A percentile compares a stretch with the other conserved stretches of the same genome.
These are phyloP conservation scores for Parmelia sp. DNA, from an alignment of 495 filamentous ascomycete genomes.

Conservation along the genomic window DNA sequence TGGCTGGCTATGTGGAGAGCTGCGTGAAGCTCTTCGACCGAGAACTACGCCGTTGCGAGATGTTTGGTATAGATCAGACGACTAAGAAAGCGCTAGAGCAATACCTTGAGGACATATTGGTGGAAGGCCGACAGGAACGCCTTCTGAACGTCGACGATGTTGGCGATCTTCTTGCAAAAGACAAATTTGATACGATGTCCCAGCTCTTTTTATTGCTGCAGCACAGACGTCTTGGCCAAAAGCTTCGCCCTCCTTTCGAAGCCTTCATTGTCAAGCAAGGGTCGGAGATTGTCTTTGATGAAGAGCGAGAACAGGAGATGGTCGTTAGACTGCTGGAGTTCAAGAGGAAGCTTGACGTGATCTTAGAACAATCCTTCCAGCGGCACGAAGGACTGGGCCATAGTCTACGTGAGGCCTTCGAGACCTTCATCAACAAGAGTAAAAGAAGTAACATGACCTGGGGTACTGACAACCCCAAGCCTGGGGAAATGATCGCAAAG, in stretches of 20 bases:
- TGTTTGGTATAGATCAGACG: constrained; percentile 70
- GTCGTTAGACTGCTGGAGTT: constrained; percentile 73
- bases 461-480: constrained; percentile 79
- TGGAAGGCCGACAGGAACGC: constrained; percentile 57
- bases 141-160: constrained; percentile 59
- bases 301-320: constrained; percentile 75
- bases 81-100: constrained; percentile 71
- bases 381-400: constrained; percentile 67
- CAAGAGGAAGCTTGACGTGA: constrained; percentile 70
- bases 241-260: constrained; percentile 65
- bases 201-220: constrained; percentile 71
- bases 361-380: constrained; percentile 65
- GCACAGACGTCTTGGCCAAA: constrained; percentile 55
- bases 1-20: constrained; percentile 65
- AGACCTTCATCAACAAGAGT: constrained; percentile 80
- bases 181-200: constrained; percentile 59
- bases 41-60: constrained; percentile 67
- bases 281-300: constrained; percentile 70
- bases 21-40: constrained; percentile 58
- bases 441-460: constrained; percentile 59
- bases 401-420: constrained; percentile 75
- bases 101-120: constrained; percentile 35
- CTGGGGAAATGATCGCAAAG: constrained; percentile 97
- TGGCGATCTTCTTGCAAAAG: constrained; percentile 58
- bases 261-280: constrained; percentile 74